These are phyloP conservation scores for Brasenia schreberi DNA, from an alignment of 164 flowering plant species.

Conservation along the genomic window DNA sequence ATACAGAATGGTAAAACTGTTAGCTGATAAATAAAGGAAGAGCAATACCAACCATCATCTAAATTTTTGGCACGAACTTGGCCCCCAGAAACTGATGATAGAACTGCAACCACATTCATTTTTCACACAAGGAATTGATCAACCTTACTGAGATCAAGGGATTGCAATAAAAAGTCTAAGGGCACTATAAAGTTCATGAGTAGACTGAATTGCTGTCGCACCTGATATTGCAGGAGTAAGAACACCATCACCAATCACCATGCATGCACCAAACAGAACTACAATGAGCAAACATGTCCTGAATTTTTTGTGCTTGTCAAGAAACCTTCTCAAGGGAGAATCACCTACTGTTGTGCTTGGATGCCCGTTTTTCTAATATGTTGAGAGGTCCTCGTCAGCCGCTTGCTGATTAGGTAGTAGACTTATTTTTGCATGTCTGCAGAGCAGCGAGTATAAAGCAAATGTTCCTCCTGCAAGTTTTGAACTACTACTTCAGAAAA, in stretches of 20 bases:
- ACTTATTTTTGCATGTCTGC: constrained; percentile 49
- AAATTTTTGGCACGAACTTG: constrained; percentile 16
- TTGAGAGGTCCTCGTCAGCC: constrained; percentile 63
- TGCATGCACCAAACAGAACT: constrained; percentile 48
- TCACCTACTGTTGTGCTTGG: constrained; percentile 10
- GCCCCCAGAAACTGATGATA: constrained; percentile 55
- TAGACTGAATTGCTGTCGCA: constrained; percentile 8
- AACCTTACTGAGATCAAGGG: neutral
- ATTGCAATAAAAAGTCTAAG: neutral
- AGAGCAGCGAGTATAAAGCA: constrained; percentile 57
- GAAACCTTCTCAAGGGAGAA: constrained; percentile 27
- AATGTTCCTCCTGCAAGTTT: constrained; percentile 47
- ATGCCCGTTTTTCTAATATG: constrained; percentile 24
- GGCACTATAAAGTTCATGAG: neutral
- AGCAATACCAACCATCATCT: constrained; percentile 25
- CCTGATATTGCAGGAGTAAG: constrained; percentile 70
- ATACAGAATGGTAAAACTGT: too few species aligned
- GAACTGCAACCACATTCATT: constrained; percentile 25
- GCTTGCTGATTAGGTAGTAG: constrained; percentile 61
- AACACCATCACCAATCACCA: constrained; percentile 43
- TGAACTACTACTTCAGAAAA: neutral
- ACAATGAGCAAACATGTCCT: constrained; percentile 37
- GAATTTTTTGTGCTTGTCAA: constrained; percentile 40
- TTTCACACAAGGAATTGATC: constrained; percentile 3
- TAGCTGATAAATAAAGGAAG: neutral